Percentiles rank a stretch among this genome's conserved stretches.
phyloP scores from a whole-genome alignment of 805 yeast genomes.

The Candida koratica region DNA sequence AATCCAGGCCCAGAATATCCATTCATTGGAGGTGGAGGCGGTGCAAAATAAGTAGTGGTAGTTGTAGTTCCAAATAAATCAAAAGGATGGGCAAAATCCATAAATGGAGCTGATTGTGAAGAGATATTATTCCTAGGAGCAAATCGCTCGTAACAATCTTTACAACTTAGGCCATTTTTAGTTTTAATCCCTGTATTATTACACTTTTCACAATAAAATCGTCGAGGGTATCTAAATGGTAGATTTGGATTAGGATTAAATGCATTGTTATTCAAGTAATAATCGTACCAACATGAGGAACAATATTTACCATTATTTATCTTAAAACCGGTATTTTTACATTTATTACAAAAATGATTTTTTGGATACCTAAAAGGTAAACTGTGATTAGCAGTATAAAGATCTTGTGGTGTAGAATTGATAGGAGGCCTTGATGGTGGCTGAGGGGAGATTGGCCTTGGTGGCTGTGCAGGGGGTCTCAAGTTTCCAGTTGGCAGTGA shows the following conservation, averaged over 20 bases:
- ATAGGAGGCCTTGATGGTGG: slow-evolving; percentile 7
- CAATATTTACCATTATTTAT: slow-evolving; percentile 23
- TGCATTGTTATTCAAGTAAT: slow-evolving; percentile 25
- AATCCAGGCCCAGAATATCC: slow-evolving; percentile 6
- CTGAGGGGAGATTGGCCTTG: slow-evolving; percentile 7
- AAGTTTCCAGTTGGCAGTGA: slow-evolving; percentile 5
- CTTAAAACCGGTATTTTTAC: slow-evolving; percentile 34
- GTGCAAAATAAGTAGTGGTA: slow-evolving; percentile 12
- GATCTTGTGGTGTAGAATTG: slow-evolving; percentile 5
- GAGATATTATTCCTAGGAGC: slow-evolving; percentile 38
- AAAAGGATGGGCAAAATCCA: slow-evolving; percentile 4
- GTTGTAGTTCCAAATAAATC: slow-evolving; percentile 14
- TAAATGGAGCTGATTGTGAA: slow-evolving; percentile 2
- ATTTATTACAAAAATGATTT: slow-evolving; percentile 29
- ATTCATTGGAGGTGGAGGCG: too few species aligned
- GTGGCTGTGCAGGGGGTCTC: slow-evolving; percentile 10
- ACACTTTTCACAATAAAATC: slow-evolving; percentile 64
- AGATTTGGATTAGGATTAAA: slow-evolving; percentile 47
- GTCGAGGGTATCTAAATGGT: slow-evolving; percentile 66
- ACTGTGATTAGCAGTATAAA: slow-evolving; percentile 18
- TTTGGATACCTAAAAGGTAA: slow-evolving; percentile 26
- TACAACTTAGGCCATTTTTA: slow-evolving; percentile 63
- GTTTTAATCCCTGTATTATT: slow-evolving; percentile 65
- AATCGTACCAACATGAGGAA: slow-evolving; percentile 28
- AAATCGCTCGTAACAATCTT: slow-evolving; percentile 64